These are phyloP conservation scores for Acorus gramineus DNA, from an alignment of 106 monocot genomes.

Conservation along the genomic window DNA sequence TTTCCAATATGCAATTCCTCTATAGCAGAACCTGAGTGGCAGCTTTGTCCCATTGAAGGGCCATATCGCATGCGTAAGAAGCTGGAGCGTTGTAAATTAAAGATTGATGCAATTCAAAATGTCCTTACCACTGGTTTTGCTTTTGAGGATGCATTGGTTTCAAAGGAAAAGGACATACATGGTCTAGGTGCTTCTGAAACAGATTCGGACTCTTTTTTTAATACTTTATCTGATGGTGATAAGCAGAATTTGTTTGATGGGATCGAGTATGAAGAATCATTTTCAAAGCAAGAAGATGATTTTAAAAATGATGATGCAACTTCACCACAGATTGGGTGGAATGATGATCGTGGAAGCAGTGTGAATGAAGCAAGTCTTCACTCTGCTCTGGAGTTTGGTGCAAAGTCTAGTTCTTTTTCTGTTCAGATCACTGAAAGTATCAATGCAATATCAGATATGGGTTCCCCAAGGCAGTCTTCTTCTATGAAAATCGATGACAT, in stretches of 20 bases:
- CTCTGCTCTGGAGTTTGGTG: conserved; percentile 65
- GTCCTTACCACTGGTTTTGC: conserved; percentile 46
- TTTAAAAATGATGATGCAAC: conserved; percentile 39
- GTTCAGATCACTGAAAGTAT: conserved; percentile 60
- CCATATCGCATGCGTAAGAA: conserved; percentile 98
- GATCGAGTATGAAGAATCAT: conserved; percentile 36
- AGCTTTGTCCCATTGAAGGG: conserved; percentile 91
- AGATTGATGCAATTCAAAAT: conserved; percentile 51
- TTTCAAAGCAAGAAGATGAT: conserved; percentile 42
- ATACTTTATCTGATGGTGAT: conserved; percentile 38
- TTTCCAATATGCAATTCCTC: conserved; percentile 50
- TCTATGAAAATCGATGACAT: conserved; percentile 40
- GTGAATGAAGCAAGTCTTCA: conserved; percentile 79
- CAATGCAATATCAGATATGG: conserved; percentile 55
- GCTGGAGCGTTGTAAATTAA: conserved; percentile 75
- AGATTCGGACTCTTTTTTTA: conserved; percentile 50
- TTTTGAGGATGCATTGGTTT: conserved; percentile 19
- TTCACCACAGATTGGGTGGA: conserved; percentile 51
- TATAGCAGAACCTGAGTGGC: conserved; percentile 58
- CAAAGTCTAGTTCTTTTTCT: conserved; percentile 58
- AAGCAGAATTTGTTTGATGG: conserved; percentile 32
- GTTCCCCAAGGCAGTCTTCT: conserved; percentile 61
- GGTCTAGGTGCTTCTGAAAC: conserved; percentile 29
- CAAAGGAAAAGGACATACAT: conserved; percentile 32
- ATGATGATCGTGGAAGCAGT: conserved; percentile 78